Conservation (phyloP, 2,329 filamentous ascomycete genomes). For the Passalora sequoiae region DNA sequence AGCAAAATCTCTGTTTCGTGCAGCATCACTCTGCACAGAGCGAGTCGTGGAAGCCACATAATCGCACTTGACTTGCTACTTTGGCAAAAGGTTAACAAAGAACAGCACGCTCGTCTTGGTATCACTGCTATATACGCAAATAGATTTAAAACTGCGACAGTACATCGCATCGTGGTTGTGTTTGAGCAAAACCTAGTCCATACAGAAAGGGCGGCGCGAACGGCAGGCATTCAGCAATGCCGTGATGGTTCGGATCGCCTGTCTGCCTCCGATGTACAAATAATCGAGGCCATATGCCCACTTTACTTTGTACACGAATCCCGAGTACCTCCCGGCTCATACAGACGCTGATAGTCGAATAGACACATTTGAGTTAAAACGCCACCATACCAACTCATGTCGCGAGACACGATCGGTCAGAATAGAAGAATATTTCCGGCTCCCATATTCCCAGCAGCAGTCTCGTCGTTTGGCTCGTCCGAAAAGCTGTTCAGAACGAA, state of each 20-base stretch:
- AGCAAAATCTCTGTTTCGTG: too few species aligned
- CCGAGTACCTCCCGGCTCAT: not conserved
- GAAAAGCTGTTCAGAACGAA: not conserved
- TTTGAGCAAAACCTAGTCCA: not conserved
- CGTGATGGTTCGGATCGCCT: not conserved
- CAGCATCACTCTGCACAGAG: too few species aligned
- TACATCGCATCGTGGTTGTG: too few species aligned
- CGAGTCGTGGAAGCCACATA: too few species aligned
- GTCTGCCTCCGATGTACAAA: not conserved
- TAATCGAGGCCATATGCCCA: not conserved
- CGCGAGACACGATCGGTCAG: too few species aligned
- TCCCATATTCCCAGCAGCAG: too few species aligned
- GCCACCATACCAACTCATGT: not conserved
- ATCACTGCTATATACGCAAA: too few species aligned
- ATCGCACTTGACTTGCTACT: too few species aligned
- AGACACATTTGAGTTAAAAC: not conserved
- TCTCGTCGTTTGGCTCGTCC: not conserved
- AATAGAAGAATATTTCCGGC: too few species aligned
- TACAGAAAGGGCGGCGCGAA: not conserved
- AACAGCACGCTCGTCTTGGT: too few species aligned
- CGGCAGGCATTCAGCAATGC: not conserved
- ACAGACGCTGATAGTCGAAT: not conserved
- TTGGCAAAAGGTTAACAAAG: too few species aligned
- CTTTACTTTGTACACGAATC: not conserved
- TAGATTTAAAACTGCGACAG: too few species aligned